Base-by-base conservation (phyloP, 2,329 filamentous ascomycete species). In the Hymenoscyphus albidus region DNA sequence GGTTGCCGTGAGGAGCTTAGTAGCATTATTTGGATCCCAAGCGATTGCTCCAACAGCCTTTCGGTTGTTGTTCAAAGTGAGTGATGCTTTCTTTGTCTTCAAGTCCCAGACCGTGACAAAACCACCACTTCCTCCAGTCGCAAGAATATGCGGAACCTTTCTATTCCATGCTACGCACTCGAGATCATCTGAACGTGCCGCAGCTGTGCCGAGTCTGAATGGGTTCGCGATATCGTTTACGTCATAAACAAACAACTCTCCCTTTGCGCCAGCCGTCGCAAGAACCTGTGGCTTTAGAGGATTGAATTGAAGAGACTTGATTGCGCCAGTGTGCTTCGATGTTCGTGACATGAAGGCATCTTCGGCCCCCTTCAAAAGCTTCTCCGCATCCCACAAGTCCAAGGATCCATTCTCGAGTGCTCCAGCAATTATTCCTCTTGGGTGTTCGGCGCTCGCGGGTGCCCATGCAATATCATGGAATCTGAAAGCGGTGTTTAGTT, bases 61-160 rank as follows among this genome's bases (percentile, higher is more conserved):
- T 68, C 95, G 88, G 75, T 92, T 95, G 75, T 91, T 91, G 82
- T 97, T 99, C 69, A 99, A 82, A 42, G 93, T 97, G 78, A 99
- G 81, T 63, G 93, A 97, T 72, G 97, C 93, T 80, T 97, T 97
- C 85, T 97, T 98, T 13, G 92, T 93, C 82, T 97, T 97, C 69
- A 98, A 84, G 79, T 99, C 95, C 95, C 95, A 99, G 18, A 99
- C 94, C 1, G 95, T 98, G 42, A 98, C 93, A 74, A 98, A 96
- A 4, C 95, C 95, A 59, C 93, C 93, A 67, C 88, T 90, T 75
- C 93, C 94, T 70, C 95, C 95, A 10, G 94, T 98, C 18, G 94
- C 95, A 71, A 99, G 81, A 76, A 99, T 99, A 76, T 99, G 94
- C 14, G 94, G 87, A 54, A 98, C 94, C 80, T 96, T 98, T 75